Conservation (phyloP, 2,329 filamentous ascomycete species). For the Raffaelea ambrosiae region DNA sequence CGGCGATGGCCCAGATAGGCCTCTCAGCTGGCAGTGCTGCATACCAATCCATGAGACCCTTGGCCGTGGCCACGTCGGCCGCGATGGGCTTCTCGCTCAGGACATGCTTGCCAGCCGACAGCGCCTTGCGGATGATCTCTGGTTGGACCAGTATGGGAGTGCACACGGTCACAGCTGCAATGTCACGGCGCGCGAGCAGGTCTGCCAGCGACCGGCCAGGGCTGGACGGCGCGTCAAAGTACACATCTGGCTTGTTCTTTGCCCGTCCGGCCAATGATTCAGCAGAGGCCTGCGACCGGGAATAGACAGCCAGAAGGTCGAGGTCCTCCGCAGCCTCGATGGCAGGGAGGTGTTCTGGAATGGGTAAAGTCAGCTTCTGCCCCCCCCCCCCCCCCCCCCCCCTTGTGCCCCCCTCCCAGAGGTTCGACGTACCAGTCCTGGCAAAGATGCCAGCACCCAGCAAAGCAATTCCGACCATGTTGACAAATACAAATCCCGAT, state of each 20-base stretch:
- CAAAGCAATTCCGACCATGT: constrained; percentile 17
- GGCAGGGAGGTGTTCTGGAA: constrained; percentile 24
- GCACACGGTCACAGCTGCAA: constrained; percentile 45
- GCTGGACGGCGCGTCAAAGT: constrained; percentile 39
- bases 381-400: no score
- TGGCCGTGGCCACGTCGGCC: constrained; percentile 32
- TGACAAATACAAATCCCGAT: no score
- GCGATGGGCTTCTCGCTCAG: constrained; percentile 62
- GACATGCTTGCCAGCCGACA: constrained; percentile 59
- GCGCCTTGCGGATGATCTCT: constrained; percentile 45
- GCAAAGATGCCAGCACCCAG: constrained; percentile 23
- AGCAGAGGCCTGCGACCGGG: constrained; percentile 49
- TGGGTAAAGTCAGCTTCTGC: no score
- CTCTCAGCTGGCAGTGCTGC: background rate
- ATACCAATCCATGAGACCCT: constrained; percentile 20
- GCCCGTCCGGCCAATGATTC: constrained; percentile 8
- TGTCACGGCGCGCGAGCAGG: constrained; percentile 39
- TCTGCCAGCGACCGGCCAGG: constrained; percentile 29
- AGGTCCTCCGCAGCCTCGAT: constrained; percentile 42
- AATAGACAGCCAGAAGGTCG: constrained; percentile 54
- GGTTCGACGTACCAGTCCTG: constrained; percentile 11
- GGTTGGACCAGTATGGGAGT: constrained; percentile 56
- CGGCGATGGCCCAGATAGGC: constrained; percentile 49
- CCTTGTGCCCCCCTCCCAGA: background rate
- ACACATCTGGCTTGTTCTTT: constrained; percentile 33